Conservation (phyloP, 805 yeast genomes). For the Metschnikowia peoriensis region DNA sequence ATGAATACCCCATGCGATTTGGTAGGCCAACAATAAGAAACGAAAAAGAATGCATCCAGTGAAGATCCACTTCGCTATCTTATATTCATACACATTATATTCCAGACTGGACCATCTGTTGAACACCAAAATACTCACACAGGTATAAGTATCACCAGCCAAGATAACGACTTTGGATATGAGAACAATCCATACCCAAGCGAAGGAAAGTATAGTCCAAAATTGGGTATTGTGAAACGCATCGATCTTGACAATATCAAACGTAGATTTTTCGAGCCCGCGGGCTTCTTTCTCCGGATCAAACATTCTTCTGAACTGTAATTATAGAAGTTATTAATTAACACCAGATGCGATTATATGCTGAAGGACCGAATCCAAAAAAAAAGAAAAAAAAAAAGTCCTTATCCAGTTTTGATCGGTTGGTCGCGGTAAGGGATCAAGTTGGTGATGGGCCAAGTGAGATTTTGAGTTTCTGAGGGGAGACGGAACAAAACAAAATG, state of each 20-base stretch:
- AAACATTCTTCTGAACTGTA: conserved; percentile 7
- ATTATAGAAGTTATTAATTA: background rate
- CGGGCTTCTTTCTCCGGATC: conserved; percentile 12
- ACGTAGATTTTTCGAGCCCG: conserved; percentile 38
- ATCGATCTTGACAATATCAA: conserved; percentile 48
- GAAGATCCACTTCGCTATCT: conserved; percentile 67
- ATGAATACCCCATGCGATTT: conserved; percentile 54
- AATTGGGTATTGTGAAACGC: conserved; percentile 45
- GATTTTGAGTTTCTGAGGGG: too few species aligned
- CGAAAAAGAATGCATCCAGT: conserved; percentile 79
- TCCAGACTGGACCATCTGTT: conserved; percentile 63
- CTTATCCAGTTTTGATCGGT: too few species aligned
- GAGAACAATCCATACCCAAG: conserved; percentile 43
- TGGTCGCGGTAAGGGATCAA: too few species aligned
- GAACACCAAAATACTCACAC: conserved; percentile 69
- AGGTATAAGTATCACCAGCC: conserved; percentile 75
- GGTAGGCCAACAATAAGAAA: conserved; percentile 54
- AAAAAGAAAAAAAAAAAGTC: too few species aligned
- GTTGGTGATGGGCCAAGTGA: too few species aligned
- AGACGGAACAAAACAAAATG: too few species aligned
- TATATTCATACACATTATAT: conserved; percentile 44
- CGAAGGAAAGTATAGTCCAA: conserved; percentile 45
- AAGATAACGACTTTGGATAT: conserved; percentile 52
- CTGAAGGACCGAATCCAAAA: too few species aligned
- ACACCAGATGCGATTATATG: too few species aligned